Conservation (phyloP, 805 yeast species). For the Clavispora asparagi region DNA sequence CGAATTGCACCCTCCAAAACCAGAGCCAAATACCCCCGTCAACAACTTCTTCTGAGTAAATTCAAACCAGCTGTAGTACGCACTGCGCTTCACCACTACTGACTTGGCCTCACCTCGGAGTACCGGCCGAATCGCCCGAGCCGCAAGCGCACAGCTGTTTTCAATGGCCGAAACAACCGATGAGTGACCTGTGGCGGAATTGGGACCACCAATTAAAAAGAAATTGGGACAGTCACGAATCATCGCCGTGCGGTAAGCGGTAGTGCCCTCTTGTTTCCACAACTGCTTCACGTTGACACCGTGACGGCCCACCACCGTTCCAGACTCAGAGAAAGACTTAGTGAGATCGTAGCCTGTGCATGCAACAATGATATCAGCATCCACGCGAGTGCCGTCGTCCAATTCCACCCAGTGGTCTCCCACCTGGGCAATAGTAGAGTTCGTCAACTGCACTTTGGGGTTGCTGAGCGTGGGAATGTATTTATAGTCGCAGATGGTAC, state of each 20-base stretch:
- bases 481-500: conserved; percentile 33
- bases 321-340: conserved; percentile 12
- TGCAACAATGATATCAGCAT: conserved; percentile 37
- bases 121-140: conserved; percentile 20
- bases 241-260: conserved; percentile 33
- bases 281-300: conserved; percentile 17
- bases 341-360: conserved; percentile 36
- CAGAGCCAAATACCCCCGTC: conserved; percentile 31
- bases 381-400: conserved; percentile 21
- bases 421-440: conserved; percentile 20
- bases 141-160: conserved; percentile 23
- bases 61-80: conserved; percentile 31
- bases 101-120: conserved; percentile 24
- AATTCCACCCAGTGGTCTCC: conserved; percentile 26
- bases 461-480: conserved; percentile 31
- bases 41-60: conserved; percentile 21
- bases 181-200: conserved; percentile 39
- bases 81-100: conserved; percentile 25
- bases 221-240: conserved; percentile 31
- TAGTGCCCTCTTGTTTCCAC: conserved; percentile 27
- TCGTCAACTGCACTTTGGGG: conserved; percentile 22
- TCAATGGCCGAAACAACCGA: conserved; percentile 37
- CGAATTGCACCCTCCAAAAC: conserved; percentile 37
- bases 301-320: conserved; percentile 21
- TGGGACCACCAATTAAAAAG: conserved; percentile 35